Conservation (phyloP, 2,329 filamentous ascomycete species). For the Monosporascus sp. region DNA sequence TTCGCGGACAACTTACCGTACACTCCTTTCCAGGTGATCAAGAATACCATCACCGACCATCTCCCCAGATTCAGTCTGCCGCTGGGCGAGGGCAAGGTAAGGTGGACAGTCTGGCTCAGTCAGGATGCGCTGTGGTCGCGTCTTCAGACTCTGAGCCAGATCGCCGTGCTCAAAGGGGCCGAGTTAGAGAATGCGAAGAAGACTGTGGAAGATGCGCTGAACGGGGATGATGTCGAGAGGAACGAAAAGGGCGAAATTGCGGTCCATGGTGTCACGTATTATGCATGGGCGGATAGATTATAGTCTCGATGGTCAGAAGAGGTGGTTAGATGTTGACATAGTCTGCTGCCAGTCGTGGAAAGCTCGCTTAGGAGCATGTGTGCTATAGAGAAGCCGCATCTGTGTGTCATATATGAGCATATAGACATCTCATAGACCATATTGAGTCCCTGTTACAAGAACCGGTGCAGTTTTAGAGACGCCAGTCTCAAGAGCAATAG, state of each 20-base stretch:
- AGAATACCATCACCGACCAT: constrained; percentile 32
- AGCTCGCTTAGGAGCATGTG: not conserved
- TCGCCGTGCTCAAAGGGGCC: constrained; percentile 52
- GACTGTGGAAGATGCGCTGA: constrained; percentile 49
- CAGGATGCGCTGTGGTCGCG: constrained; percentile 60
- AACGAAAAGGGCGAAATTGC: constrained; percentile 59
- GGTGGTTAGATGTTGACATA: not conserved
- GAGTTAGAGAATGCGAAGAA: constrained; percentile 43
- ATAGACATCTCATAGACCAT: too few relatives aligned
- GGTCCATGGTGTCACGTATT: constrained; percentile 59
- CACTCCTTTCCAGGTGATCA: constrained; percentile 47
- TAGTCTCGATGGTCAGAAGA: constrained; percentile 15
- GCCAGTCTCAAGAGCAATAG: too few relatives aligned
- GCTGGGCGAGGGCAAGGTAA: constrained; percentile 49
- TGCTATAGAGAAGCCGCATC: too few relatives aligned
- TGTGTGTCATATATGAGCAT: too few relatives aligned
- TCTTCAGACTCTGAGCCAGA: constrained; percentile 62
- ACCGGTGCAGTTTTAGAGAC: too few relatives aligned
- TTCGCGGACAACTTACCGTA: constrained; percentile 55
- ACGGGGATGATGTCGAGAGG: constrained; percentile 45
- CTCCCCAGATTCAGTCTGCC: constrained; percentile 54
- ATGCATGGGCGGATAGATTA: constrained; percentile 54
- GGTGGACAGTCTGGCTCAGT: constrained; percentile 53
- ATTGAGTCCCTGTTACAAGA: too few relatives aligned
- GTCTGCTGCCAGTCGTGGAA: not conserved